phyloP scores from a whole-genome alignment of 768 basidiomycete genomes.

The Dioszegia crocea region DNA sequence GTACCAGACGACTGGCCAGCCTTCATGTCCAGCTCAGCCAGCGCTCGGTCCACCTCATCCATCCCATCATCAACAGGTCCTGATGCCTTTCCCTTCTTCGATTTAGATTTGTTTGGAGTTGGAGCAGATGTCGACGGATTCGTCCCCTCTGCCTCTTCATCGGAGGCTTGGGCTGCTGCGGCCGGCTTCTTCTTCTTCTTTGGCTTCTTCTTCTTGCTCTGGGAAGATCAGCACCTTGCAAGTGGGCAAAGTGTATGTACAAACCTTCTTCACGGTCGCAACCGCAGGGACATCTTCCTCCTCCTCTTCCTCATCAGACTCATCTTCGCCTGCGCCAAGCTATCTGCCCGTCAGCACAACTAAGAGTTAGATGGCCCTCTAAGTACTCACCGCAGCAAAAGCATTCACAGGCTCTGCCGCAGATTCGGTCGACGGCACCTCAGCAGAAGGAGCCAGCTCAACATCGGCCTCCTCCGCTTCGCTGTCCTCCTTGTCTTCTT shows the following conservation, averaged over 20 bases:
- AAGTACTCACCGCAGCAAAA: constrained; percentile 44
- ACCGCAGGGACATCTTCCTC: constrained; percentile 14
- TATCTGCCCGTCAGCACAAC: constrained; percentile 9
- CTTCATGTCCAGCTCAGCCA: constrained; percentile 80
- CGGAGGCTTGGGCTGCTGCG: constrained; percentile 60
- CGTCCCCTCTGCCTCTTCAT: constrained; percentile 54
- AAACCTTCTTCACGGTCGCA: constrained; percentile 21
- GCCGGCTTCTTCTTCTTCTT: constrained; percentile 69
- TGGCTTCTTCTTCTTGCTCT: constrained; percentile 60
- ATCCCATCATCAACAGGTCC: constrained; percentile 27
- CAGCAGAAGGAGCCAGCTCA: background rate
- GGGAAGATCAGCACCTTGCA: constrained; percentile 1
- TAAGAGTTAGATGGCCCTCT: background rate
- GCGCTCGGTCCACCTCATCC: constrained; percentile 77
- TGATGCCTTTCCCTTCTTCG: background rate
- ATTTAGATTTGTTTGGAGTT: constrained; percentile 57
- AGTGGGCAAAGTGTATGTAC: too few relatives aligned
- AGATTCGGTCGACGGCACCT: too few relatives aligned
- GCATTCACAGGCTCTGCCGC: constrained; percentile 25
- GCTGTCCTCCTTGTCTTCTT: constrained; percentile 26
- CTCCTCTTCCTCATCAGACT: constrained; percentile 31
- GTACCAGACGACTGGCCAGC: constrained; percentile 39
- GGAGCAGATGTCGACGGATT: constrained; percentile 52
- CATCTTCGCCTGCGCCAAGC: constrained; percentile 28
- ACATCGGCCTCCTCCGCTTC: constrained; percentile 10